These are phyloP conservation scores for Hericium coralloides DNA, from an alignment of 768 basidiomycete genomes.

Conservation along the genomic window DNA sequence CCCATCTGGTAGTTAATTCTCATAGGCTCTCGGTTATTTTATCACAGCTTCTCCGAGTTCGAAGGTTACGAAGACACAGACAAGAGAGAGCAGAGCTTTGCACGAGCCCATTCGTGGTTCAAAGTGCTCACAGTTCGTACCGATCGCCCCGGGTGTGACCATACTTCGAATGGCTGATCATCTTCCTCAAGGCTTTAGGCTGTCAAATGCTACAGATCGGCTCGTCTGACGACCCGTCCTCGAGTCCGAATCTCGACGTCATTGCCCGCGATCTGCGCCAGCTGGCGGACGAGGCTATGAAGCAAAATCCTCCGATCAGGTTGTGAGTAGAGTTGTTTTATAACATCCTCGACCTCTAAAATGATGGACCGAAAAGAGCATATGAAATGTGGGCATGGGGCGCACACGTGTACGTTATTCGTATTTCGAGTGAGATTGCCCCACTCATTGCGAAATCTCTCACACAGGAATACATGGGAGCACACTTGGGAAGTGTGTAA, in stretches of 20 bases:
- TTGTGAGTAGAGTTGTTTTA: slow-evolving; percentile 7
- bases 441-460: too few relatives aligned
- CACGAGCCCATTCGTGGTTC: slow-evolving; percentile 20
- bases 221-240: slow-evolving; percentile 18
- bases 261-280: slow-evolving; percentile 21
- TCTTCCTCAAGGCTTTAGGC: slow-evolving; percentile 13
- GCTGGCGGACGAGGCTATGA: slow-evolving; percentile 20
- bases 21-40: background rate
- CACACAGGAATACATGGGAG: slow-evolving; percentile 22
- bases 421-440: background rate
- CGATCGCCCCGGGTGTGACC: background rate
- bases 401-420: slow-evolving; percentile 17
- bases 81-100: slow-evolving; percentile 12
- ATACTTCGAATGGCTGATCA: background rate
- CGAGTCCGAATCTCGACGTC: slow-evolving; percentile 17
- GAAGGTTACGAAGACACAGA: slow-evolving; percentile 18
- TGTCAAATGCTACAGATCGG: slow-evolving; percentile 23
- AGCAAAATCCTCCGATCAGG: slow-evolving; percentile 19
- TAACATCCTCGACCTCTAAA: background rate
- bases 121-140: slow-evolving; percentile 6
- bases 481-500: slow-evolving; percentile 23
- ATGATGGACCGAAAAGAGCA: slow-evolving; percentile 12
- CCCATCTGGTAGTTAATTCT: background rate
- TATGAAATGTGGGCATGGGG: slow-evolving; percentile 28
- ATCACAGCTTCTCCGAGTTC: slow-evolving; percentile 17